Evolutionary conservation across 2,329 filamentous ascomycete species (phyloP).

Genomic region (Aphanocladium album): DNA sequence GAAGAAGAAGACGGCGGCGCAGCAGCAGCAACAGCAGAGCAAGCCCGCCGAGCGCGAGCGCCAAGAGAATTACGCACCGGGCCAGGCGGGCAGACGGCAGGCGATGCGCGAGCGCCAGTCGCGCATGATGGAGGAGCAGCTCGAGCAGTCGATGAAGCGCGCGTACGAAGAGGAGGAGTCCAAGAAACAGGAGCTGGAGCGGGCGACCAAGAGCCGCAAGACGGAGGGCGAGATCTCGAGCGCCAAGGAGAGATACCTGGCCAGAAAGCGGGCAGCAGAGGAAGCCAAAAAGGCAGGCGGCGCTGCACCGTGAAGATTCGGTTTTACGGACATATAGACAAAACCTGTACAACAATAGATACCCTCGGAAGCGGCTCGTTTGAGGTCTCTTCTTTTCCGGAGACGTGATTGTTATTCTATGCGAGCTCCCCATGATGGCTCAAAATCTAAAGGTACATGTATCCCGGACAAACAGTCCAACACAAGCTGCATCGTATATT

Average conservation of each 20-base stretch:
- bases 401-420: neutral
- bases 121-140: constrained; percentile 72
- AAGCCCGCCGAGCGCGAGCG: constrained; percentile 24
- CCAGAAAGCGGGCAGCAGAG: constrained; percentile 69
- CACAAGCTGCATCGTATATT: neutral
- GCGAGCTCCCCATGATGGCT: neutral
- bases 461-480: neutral
- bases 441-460: constrained; percentile 2
- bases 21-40: constrained; percentile 21
- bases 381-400: neutral
- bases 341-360: constrained; percentile 20
- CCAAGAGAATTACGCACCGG: constrained; percentile 33
- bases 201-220: constrained; percentile 70
- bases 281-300: constrained; percentile 55
- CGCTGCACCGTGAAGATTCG: constrained; percentile 22
- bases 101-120: constrained; percentile 72
- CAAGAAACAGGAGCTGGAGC: constrained; percentile 57
- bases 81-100: constrained; percentile 47
- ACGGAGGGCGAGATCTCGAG: constrained; percentile 70
- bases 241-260: constrained; percentile 74
- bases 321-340: neutral
- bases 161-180: constrained; percentile 64
- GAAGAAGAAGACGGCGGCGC: constrained; percentile 49
- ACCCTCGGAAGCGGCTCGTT: constrained; percentile 19
- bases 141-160: constrained; percentile 68